Percentiles rank a stretch among this genome's conserved stretches.
Conservation (phyloP, 352 stramenopile species). For the Globisporangium splendens region DNA sequence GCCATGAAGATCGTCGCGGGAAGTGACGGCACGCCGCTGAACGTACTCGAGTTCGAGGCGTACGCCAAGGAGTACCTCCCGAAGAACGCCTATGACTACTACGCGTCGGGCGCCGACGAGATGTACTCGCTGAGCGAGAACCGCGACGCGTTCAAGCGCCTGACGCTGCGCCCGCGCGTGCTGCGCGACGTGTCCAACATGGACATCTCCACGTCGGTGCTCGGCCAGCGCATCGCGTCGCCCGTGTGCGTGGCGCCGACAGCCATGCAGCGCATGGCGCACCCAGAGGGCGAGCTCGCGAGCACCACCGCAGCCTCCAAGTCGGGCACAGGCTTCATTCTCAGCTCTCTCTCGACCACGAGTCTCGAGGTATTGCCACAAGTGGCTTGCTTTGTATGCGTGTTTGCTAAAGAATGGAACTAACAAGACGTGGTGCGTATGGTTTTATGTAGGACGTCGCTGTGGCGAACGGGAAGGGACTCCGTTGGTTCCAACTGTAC, state of each 20-base stretch:
- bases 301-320: slow-evolving; percentile 80
- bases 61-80: slow-evolving; percentile 86
- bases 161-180: slow-evolving; percentile 94
- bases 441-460: slow-evolving; percentile 46
- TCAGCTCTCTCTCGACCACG: slow-evolving; percentile 92
- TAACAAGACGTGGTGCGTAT: too few relatives aligned
- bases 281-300: slow-evolving; percentile 91
- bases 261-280: slow-evolving; percentile 94
- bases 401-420: too few relatives aligned
- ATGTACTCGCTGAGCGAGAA: slow-evolving; percentile 82
- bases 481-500: slow-evolving; percentile 96
- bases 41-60: slow-evolving; percentile 89
- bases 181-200: slow-evolving; percentile 92
- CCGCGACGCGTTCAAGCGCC: slow-evolving; percentile 87
- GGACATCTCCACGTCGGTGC: slow-evolving; percentile 88
- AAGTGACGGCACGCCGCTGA: slow-evolving; percentile 76
- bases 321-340: slow-evolving; percentile 87
- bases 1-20: slow-evolving; percentile 64
- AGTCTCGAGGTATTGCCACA: slow-evolving; percentile 63
- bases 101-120: slow-evolving; percentile 91
- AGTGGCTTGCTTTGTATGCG: not conserved
- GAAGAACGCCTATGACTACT: slow-evolving; percentile 92
- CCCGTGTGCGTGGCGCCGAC: slow-evolving; percentile 92
- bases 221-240: slow-evolving; percentile 88
- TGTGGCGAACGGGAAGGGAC: slow-evolving; percentile 58